Evolutionary conservation across 2,329 filamentous ascomycete genomes (phyloP).

Genomic region (Elsinoe batatas): DNA sequence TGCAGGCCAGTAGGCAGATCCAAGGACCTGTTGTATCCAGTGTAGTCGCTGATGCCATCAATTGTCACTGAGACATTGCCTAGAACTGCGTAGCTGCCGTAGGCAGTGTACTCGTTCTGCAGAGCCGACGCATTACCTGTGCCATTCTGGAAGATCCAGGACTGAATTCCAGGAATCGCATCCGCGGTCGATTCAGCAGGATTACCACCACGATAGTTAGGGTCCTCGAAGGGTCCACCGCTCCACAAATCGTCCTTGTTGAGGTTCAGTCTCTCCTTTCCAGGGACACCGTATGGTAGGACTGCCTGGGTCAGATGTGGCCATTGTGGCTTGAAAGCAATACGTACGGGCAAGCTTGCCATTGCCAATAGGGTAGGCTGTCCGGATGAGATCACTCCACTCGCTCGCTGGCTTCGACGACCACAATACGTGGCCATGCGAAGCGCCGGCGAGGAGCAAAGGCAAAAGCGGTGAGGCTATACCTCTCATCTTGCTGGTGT

Average conservation of each 20-base stretch:
- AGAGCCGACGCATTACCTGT: slow-evolving; percentile 36
- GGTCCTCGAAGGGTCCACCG: slow-evolving; percentile 39
- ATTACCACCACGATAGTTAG: slow-evolving; percentile 40
- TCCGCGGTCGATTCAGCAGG: slow-evolving; percentile 21
- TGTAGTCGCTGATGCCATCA: slow-evolving; percentile 22
- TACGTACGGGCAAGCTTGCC: slow-evolving; percentile 35
- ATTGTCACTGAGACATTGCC: slow-evolving; percentile 38
- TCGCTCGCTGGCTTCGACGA: slow-evolving; percentile 10
- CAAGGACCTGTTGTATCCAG: slow-evolving; percentile 34
- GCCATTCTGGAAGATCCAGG: slow-evolving; percentile 40
- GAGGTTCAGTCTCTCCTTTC: slow-evolving; percentile 34
- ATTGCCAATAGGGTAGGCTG: slow-evolving; percentile 39
- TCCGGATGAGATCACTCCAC: slow-evolving; percentile 14
- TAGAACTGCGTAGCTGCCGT: slow-evolving; percentile 40
- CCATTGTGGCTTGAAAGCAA: neutral
- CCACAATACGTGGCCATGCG: slow-evolving; percentile 10
- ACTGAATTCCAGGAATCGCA: slow-evolving; percentile 34
- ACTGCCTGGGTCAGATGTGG: slow-evolving; percentile 20
- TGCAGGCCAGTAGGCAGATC: slow-evolving; percentile 37
- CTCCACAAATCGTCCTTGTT: slow-evolving; percentile 44
- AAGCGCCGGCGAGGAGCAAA: neutral
- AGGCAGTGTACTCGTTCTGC: slow-evolving; percentile 32
- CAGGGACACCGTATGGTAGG: slow-evolving; percentile 36
- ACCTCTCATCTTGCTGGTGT: neutral
- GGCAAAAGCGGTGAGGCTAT: neutral